Percentiles rank a stretch among this genome's conserved stretches.
These are phyloP conservation scores for Suillus sp. DNA, from an alignment of 768 basidiomycete species.

Conservation along the genomic window DNA sequence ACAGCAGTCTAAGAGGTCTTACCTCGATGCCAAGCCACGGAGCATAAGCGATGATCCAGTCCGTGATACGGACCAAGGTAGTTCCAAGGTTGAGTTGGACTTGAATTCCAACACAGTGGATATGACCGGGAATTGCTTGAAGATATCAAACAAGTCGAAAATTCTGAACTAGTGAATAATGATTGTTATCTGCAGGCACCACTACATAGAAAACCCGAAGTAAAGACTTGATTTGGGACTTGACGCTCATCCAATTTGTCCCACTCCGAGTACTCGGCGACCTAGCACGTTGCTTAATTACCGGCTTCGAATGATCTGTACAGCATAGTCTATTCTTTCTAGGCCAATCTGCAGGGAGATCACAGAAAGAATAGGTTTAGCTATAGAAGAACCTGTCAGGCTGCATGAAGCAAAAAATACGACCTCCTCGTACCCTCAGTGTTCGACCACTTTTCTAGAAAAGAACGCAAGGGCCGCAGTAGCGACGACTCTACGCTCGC, in stretches of 20 bases:
- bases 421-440: constrained; percentile 29
- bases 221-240: not conserved
- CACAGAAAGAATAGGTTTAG: constrained; percentile 31
- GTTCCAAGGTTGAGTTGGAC: not conserved
- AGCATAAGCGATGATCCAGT: not conserved
- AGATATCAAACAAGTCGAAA: not conserved
- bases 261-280: not conserved
- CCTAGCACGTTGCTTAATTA: not conserved
- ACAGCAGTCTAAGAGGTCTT: not conserved
- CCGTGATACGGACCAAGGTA: not conserved
- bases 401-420: not conserved
- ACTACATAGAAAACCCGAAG: not conserved
- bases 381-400: constrained; percentile 1
- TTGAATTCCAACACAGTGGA: not conserved
- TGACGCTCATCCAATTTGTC: not conserved
- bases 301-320: constrained; percentile 23
- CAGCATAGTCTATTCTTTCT: constrained; percentile 49
- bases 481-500: constrained; percentile 46
- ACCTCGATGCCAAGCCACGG: not conserved
- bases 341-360: constrained; percentile 52
- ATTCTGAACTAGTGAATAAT: not conserved
- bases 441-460: constrained; percentile 38
- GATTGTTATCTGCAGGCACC: not conserved
- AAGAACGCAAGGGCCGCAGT: constrained; percentile 45
- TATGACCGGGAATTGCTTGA: not conserved